Base-by-base conservation (phyloP, 176 grass and related monocot genomes). In the Phoenix dactylifera region DNA sequence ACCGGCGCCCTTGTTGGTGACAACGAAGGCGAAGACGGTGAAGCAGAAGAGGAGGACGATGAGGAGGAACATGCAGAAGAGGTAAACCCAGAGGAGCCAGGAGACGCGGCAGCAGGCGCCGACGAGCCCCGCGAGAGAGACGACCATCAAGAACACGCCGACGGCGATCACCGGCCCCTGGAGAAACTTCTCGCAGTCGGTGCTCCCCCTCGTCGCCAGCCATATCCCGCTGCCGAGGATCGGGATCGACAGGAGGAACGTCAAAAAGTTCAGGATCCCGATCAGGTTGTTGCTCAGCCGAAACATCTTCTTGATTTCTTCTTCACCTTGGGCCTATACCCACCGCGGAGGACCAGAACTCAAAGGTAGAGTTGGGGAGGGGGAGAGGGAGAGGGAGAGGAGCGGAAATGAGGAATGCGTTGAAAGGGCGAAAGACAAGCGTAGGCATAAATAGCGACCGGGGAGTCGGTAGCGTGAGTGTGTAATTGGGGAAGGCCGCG, bases 251-350 rank as follows among this genome's bases (percentile, higher is more conserved):
- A 98, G 87, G 0, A 98, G 78, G 79, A 98, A 88, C 3, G 87
- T 88, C 7, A 98, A 0, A 6, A 74, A 22, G 81, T 98, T 98
- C 4, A 98, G 93, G 55, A 86, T 54, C 0, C 93, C 93, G 76
- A 98, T 72, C 12, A 90, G 58, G 62, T 76, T 98, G 72, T 98
- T 98, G 81, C 93, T 98, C 15, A 98, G 59, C 0, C 87, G 78
- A 77, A 95, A 74, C 68, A 81, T 83, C 93, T 85, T 44, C 35
- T 44, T 44, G 35, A 44, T 44, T 44, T 14, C 35, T 44, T 44
- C 35, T 44, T 44, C 9, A 44, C 9, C 1, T 12, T 44, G 35
- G 1, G 1, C 35, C 35, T 44, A 14, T 3, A 44, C 9, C 35
- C 9, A 44, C 7, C 1, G 10, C 20, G 48, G 15, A 6, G 44